Evolutionary conservation across 176 grass and related monocot species (phyloP), one percentile per base, ranked within the genome.

Genomic region (Carex pumila): DNA sequence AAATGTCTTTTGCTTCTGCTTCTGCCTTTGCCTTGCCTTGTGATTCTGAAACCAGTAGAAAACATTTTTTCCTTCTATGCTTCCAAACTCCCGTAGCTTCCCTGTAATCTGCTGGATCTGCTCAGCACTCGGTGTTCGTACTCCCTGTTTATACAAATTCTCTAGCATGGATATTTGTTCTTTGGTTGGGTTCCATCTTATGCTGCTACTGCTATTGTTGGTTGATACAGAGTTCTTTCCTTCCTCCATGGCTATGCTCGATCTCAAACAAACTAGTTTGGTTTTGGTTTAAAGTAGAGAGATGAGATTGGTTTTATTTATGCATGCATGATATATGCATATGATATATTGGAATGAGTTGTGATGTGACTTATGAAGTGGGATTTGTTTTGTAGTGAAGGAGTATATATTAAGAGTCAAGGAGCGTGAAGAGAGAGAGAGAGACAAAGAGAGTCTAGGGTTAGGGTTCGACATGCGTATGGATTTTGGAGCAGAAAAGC

Each of bases 101-200:
- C 70, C 83, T 29, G 96, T 90, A 63, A 99, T 89, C 76, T 92
- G 86, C 83, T 93, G 89, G 73, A 99, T 92, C 89, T 99, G 89
- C 47, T 95, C 93, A 14, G 88, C 93, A 14, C 10, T 93, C 0
- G 96, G 96, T 2, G 88, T 93, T 54, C 88, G 67, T 65, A 99
- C 37, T 2, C 96, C 96, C 81, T 94, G 81, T 30, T 64, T 85
- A 52, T 95, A 99, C 66, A 99, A 83, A 47, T 80, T 86, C 45
- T 99, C 93, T 54, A 99, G 91, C 32, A 93, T 85, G 7, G 83
- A 43, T 25, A 95, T 89, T 83, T 99, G 93, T 85, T 95, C 96
- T 89, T 88, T 94, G 4, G 91, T 95, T 15, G 96, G 93, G 65
- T 76, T 92, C 93, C 96, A 99, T 83, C 93, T 72, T 54, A 85